These are phyloP conservation scores for Pythium volutum DNA, from an alignment of 352 stramenopile species.

Conservation along the genomic window DNA sequence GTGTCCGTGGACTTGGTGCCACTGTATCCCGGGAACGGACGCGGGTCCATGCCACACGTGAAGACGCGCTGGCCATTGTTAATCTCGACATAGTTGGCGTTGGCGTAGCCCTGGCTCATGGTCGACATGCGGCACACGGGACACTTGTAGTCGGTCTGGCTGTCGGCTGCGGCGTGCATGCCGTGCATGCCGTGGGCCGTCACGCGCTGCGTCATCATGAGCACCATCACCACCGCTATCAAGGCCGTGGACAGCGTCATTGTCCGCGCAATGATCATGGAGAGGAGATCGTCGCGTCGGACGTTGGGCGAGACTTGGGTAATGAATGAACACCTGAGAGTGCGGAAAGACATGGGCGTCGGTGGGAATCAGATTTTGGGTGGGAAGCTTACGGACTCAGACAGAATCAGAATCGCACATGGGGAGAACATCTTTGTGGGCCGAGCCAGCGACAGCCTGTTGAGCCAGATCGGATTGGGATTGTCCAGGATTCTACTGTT, in stretches of 20 bases:
- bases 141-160: constrained; percentile 25
- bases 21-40: constrained; percentile 31
- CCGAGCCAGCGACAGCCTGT: too few species aligned
- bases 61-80: constrained; percentile 72
- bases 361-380: constrained; percentile 8
- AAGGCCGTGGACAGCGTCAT: constrained; percentile 2
- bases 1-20: constrained; percentile 63
- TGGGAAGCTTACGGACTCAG: not conserved
- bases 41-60: constrained; percentile 81
- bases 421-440: too few species aligned
- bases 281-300: not conserved
- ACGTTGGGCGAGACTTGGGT: constrained; percentile 4
- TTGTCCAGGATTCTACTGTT: too few species aligned
- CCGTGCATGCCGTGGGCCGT: constrained; percentile 24
- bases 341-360: not conserved
- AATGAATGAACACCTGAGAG: constrained; percentile 1
- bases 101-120: constrained; percentile 24
- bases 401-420: not conserved
- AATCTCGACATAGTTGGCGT: constrained; percentile 38
- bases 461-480: too few species aligned
- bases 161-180: constrained; percentile 18
- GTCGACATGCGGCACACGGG: constrained; percentile 33
- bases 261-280: not conserved
- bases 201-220: constrained; percentile 24
- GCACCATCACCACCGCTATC: constrained; percentile 26